Conservation (phyloP, 768 basidiomycete genomes). For the Favolaschia claudopus region DNA sequence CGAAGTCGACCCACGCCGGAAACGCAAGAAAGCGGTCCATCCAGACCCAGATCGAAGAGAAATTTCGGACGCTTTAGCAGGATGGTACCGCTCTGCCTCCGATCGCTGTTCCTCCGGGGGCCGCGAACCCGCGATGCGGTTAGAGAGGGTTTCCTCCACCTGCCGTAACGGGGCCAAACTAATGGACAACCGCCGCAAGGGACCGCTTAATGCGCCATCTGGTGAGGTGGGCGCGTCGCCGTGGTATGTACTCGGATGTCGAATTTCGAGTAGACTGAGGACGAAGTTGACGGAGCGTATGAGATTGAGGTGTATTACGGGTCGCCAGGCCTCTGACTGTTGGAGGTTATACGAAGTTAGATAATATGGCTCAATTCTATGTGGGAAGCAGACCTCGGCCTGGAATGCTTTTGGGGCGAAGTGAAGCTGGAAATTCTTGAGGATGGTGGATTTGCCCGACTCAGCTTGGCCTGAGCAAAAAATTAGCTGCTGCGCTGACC, state of each 20-base stretch:
- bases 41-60: conserved; percentile 54
- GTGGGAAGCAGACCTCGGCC: no score
- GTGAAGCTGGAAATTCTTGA: conserved; percentile 72
- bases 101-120: conserved; percentile 8
- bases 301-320: conserved; percentile 74
- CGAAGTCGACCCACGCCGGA: conserved; percentile 38
- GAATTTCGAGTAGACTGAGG: conserved; percentile 36
- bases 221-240: conserved; percentile 21
- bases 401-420: conserved; percentile 67
- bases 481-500: not conserved
- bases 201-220: conserved; percentile 37
- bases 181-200: conserved; percentile 54
- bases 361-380: conserved; percentile 18
- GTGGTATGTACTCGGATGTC: conserved; percentile 19
- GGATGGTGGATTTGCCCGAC: conserved; percentile 71
- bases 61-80: conserved; percentile 54
- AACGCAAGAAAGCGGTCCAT: conserved; percentile 57
- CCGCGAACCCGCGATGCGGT: conserved; percentile 46
- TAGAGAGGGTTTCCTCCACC: conserved; percentile 60
- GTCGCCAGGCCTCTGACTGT: conserved; percentile 63
- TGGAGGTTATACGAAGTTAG: not conserved
- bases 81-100: conserved; percentile 38
- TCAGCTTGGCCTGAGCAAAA: conserved; percentile 63
- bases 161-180: conserved; percentile 61
- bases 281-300: conserved; percentile 59